Percentiles rank a stretch among this genome's conserved stretches.
Evolutionary conservation across 2,329 filamentous ascomycete species (phyloP).

Genomic region (Purpureocillium lavendulum): DNA sequence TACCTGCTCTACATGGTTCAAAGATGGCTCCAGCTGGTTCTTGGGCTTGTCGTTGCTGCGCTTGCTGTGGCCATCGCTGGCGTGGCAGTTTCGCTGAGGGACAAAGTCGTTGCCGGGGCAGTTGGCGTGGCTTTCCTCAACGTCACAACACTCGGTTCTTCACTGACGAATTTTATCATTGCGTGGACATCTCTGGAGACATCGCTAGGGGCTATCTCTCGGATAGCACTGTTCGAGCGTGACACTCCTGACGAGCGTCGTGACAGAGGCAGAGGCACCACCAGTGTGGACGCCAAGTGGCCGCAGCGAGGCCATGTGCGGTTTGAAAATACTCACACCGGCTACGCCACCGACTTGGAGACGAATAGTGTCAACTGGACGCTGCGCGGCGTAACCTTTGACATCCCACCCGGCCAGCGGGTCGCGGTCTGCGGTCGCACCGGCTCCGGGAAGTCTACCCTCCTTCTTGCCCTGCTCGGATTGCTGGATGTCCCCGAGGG

Average conservation of each 20-base stretch:
- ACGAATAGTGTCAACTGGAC: neutral
- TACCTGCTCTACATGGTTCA: constrained; percentile 24
- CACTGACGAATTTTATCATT: constrained; percentile 12
- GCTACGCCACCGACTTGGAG: neutral
- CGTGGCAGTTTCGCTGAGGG: constrained; percentile 17
- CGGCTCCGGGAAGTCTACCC: neutral
- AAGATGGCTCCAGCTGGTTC: constrained; percentile 23
- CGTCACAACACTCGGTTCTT: constrained; percentile 10
- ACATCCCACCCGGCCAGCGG: neutral
- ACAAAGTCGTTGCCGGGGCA: constrained; percentile 8
- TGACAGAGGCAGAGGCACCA: neutral
- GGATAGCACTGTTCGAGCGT: constrained; percentile 5
- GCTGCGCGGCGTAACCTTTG: neutral
- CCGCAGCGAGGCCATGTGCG: neutral
- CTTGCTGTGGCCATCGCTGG: constrained; percentile 20
- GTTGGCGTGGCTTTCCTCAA: constrained; percentile 16
- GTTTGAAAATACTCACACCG: neutral
- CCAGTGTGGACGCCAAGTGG: neutral
- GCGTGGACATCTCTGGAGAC: constrained; percentile 18
- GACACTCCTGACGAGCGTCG: neutral
- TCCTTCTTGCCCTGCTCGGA: neutral
- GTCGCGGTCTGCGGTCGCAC: neutral
- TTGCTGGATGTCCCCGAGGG: neutral
- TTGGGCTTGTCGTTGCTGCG: constrained; percentile 21
- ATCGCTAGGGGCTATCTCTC: constrained; percentile 16